phyloP scores from a whole-genome alignment of 2,329 filamentous ascomycete genomes.

The Hymenoscyphus fructigenus region DNA sequence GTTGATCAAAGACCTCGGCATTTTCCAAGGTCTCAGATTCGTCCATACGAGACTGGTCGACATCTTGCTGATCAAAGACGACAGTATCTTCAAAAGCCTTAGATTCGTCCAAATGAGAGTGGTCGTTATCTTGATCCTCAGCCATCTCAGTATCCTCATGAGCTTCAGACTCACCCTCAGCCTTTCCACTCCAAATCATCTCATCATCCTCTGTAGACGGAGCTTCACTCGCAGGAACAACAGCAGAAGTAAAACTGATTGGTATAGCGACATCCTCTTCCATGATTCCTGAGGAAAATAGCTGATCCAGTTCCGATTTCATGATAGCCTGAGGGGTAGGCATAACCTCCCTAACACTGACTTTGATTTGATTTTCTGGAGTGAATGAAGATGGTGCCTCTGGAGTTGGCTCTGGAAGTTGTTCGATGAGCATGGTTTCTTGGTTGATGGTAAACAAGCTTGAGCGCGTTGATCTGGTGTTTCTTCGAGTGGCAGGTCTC shows the following conservation, averaged over 20 bases:
- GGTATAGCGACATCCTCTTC: not conserved
- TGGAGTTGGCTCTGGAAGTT: not conserved
- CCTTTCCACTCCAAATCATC: not conserved
- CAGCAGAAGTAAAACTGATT: not conserved
- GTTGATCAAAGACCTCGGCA: not conserved
- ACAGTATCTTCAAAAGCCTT: not conserved
- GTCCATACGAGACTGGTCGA: not conserved
- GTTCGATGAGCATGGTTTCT: conserved; percentile 3
- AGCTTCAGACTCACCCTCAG: not conserved
- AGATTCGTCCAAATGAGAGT: not conserved
- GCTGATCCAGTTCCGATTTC: not conserved
- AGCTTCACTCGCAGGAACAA: not conserved
- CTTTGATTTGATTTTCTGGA: not conserved
- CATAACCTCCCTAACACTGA: not conserved
- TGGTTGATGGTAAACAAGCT: conserved; percentile 13
- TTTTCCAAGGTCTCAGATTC: not conserved
- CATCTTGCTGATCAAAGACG: not conserved
- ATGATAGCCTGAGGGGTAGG: not conserved
- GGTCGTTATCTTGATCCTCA: not conserved
- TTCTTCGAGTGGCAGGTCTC: conserved; percentile 10
- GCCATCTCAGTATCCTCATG: not conserved
- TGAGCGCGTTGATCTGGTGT: conserved; percentile 15
- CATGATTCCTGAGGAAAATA: not conserved
- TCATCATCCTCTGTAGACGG: not conserved
- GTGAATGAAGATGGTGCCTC: not conserved